These are phyloP conservation scores for Sugiyamaella pinicola DNA, from an alignment of 1,139 yeast genomes.

Conservation along the genomic window DNA sequence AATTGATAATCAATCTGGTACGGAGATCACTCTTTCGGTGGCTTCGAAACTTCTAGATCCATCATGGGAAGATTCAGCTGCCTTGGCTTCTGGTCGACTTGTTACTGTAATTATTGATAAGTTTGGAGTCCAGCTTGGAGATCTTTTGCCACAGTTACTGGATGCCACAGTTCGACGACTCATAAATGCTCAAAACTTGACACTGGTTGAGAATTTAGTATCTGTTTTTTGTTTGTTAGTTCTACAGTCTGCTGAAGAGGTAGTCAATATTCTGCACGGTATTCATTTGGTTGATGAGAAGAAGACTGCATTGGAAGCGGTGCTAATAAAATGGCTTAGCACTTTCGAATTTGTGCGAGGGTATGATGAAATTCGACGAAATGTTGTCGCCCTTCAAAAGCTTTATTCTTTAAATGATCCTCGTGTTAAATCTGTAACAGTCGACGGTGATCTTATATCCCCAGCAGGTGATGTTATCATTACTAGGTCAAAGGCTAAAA, in stretches of 20 bases:
- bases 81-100: constrained; percentile 56
- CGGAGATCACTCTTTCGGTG: constrained; percentile 58
- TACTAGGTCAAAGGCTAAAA: constrained; percentile 81
- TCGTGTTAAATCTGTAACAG: constrained; percentile 54
- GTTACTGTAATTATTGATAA: constrained; percentile 56
- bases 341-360: constrained; percentile 84
- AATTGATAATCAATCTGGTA: constrained; percentile 52
- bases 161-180: constrained; percentile 73
- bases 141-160: constrained; percentile 59
- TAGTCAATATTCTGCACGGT: constrained; percentile 60
- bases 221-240: constrained; percentile 76
- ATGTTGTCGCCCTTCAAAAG: constrained; percentile 65
- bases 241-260: constrained; percentile 59
- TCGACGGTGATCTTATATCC: constrained; percentile 77
- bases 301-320: constrained; percentile 48
- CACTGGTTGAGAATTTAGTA: constrained; percentile 70
- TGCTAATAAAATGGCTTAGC: constrained; percentile 77
- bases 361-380: constrained; percentile 67
- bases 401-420: constrained; percentile 62
- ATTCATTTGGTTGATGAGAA: constrained; percentile 43
- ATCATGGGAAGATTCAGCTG: constrained; percentile 73
- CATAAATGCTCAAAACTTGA: constrained; percentile 63
- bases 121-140: constrained; percentile 55
- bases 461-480: constrained; percentile 64
- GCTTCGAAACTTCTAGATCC: constrained; percentile 75